Evolutionary conservation across 257 asterid species (phyloP), one percentile per base, ranked within the genome.

Genomic region (Leptodermis oblonga): DNA sequence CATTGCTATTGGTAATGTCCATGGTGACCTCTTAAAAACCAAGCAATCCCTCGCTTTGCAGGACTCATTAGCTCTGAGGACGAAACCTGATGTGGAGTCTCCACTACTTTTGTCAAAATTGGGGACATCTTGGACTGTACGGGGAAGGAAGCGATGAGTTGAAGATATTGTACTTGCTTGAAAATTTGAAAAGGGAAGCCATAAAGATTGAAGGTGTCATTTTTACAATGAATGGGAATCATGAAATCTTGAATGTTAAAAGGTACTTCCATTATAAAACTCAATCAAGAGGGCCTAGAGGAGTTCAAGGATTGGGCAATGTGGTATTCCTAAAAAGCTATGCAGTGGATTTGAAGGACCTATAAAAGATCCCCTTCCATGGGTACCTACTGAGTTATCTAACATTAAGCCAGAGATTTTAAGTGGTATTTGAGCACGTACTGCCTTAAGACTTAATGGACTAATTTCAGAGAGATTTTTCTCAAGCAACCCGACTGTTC

Each of bases 71-170:
- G 85, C 64, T 62, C 73, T 8, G 76, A 78, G 15, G 90, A 79
- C 59, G 86, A 83, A n/a, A n/a, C n/a, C 30, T 93, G 99, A 97
- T 74, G 83, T 7, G 99, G 99, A 5, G 99, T 95, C 62, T 48
- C 87, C 66, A 59, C 95, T 37, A 90, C 96, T 68, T 88, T 93
- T 6, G 96, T 93, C 6, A 97, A 93, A 75, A 86, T 93, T 7
- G 99, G 99, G 0, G 99, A 93, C 42, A 83, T 93, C 42, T 75
- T 93, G 20, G 99, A 93, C 75, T 92, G 99, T 9, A n/a, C n/a
- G n/a, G n/a, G n/a, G n/a, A n/a, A n/a, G 99, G 99, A 33, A 92
- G 96, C 0, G 96, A 93, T 37, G 99, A 93, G 82, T 79, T 93
- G 41, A 93, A 93, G 70, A 39, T 93, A 71, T 73, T 93, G 62